Percentiles rank a stretch among this genome's conserved stretches.
Conservation (phyloP, 225 moss, liverwort and hornwort genomes). For the Marchantia paleacea region DNA sequence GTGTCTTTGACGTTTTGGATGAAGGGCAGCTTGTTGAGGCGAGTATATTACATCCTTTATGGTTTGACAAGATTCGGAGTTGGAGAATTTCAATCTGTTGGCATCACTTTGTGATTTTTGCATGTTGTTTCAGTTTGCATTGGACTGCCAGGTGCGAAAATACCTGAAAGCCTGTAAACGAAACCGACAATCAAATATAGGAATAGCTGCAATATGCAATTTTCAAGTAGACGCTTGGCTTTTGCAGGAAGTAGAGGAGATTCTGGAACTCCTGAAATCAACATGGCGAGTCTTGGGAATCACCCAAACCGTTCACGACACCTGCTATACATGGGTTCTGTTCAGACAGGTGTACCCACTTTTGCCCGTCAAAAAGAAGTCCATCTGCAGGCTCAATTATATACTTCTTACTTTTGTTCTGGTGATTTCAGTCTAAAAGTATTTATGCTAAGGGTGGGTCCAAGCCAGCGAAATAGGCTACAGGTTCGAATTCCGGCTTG, state of each 20-base stretch:
- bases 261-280: slow-evolving; percentile 88
- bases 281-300: slow-evolving; percentile 94
- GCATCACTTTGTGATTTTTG: not conserved
- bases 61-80: not conserved
- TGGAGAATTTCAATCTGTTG: not conserved
- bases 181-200: not conserved
- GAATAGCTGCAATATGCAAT: not conserved
- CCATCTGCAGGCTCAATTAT: not conserved
- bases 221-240: not conserved
- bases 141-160: not conserved
- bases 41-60: not conserved
- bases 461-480: not conserved
- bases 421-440: not conserved
- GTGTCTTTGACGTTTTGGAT: slow-evolving; percentile 89
- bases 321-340: slow-evolving; percentile 92
- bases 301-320: slow-evolving; percentile 87
- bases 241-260: slow-evolving; percentile 82
- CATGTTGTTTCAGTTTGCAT: not conserved
- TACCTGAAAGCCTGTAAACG: not conserved
- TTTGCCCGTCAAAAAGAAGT: not conserved
- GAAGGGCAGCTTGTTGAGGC: slow-evolving; percentile 93
- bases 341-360: slow-evolving; percentile 67
- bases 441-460: not conserved
- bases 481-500: no score
- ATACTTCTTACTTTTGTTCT: not conserved